Evolutionary conservation across 129 eudicot genomes (phyloP).

Genomic region (Logfia minima): DNA sequence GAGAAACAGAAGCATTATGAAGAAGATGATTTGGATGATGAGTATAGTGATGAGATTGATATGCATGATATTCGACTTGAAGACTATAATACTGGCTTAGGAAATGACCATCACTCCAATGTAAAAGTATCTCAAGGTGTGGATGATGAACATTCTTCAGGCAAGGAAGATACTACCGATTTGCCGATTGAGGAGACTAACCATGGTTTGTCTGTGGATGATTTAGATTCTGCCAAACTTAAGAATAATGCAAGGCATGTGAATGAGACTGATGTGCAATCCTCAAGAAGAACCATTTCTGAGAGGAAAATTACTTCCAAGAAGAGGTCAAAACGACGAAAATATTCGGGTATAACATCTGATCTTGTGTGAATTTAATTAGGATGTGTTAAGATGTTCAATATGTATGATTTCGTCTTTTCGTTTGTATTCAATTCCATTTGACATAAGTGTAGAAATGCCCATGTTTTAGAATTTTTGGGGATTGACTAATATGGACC

Average conservation of each 20-base stretch:
- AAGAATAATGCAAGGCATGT: slow-evolving; percentile 39
- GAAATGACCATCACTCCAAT: slow-evolving; percentile 35
- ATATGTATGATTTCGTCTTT: background rate
- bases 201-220: slow-evolving; percentile 35
- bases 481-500: slow-evolving; percentile 23
- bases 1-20: slow-evolving; percentile 32
- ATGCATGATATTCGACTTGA: slow-evolving; percentile 76
- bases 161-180: slow-evolving; percentile 23
- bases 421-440: background rate
- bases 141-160: slow-evolving; percentile 39
- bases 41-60: slow-evolving; percentile 90
- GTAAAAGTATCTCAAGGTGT: slow-evolving; percentile 35
- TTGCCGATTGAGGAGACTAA: slow-evolving; percentile 47
- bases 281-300: slow-evolving; percentile 48
- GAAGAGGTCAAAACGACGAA: slow-evolving; percentile 66
- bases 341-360: slow-evolving; percentile 57
- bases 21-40: slow-evolving; percentile 69
- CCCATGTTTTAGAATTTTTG: background rate
- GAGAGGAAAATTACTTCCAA: slow-evolving; percentile 55
- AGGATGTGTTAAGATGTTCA: slow-evolving; percentile 7
- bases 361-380: slow-evolving; percentile 13
- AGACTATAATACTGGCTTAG: slow-evolving; percentile 54
- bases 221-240: slow-evolving; percentile 41
- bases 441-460: background rate
- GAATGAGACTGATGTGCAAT: slow-evolving; percentile 40